These are phyloP conservation scores for Chaetomium globosum DNA, from an alignment of 2,329 filamentous ascomycete genomes.

Conservation along the genomic window DNA sequence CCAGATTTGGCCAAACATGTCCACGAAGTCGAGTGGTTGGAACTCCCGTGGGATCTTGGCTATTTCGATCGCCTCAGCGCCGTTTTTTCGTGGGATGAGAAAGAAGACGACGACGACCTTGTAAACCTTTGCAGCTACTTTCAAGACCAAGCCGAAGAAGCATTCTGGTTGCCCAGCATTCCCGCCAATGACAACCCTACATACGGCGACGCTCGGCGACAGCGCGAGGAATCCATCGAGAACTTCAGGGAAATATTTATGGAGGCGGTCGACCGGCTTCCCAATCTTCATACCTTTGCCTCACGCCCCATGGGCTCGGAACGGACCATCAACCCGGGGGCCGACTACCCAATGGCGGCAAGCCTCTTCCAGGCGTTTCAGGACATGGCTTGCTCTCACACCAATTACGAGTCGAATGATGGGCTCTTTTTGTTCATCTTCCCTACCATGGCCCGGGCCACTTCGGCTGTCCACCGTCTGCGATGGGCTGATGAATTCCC, in stretches of 20 bases:
- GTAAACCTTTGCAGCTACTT: background rate
- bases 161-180: constrained; percentile 13
- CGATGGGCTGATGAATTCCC: constrained; percentile 20
- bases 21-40: constrained; percentile 25
- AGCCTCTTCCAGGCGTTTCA: background rate
- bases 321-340: constrained; percentile 4
- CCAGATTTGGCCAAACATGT: constrained; percentile 23
- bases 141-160: background rate
- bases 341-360: constrained; percentile 6
- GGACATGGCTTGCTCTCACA: no score
- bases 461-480: constrained; percentile 13
- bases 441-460: constrained; percentile 22
- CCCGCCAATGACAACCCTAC: background rate
- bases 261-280: constrained; percentile 19
- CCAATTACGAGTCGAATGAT: constrained; percentile 10
- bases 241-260: constrained; percentile 12
- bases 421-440: constrained; percentile 23
- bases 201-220: background rate
- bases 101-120: background rate
- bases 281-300: constrained; percentile 25
- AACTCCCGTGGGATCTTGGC: constrained; percentile 11
- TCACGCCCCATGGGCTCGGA: constrained; percentile 22
- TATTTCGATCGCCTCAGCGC: background rate
- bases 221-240: background rate
- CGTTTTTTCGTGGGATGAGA: background rate